Conservation (phyloP, 164 flowering plant genomes). For the Liriodendron chinense region DNA sequence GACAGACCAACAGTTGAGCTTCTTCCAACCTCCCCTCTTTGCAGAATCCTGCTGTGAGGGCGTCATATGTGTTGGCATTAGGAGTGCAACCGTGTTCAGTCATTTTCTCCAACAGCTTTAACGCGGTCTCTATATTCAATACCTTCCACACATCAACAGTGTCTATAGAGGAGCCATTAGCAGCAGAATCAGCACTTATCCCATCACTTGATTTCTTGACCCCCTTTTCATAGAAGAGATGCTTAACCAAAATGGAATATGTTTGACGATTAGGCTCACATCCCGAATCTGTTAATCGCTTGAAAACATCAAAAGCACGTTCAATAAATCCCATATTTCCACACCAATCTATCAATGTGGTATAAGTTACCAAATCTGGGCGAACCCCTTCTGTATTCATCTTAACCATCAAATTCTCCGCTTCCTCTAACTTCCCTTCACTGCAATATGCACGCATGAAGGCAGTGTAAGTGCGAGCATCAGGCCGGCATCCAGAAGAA, state of each 20-base stretch:
- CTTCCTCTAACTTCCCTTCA: constrained; percentile 46
- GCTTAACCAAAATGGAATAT: constrained; percentile 51
- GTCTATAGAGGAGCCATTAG: constrained; percentile 22
- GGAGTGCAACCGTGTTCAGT: constrained; percentile 45
- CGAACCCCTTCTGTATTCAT: constrained; percentile 53
- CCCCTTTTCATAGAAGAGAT: constrained; percentile 33
- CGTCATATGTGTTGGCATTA: constrained; percentile 37
- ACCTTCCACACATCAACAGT: constrained; percentile 52
- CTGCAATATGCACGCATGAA: constrained; percentile 54
- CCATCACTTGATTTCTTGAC: constrained; percentile 13
- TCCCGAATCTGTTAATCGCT: constrained; percentile 55
- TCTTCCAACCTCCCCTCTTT: constrained; percentile 47
- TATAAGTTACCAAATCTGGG: constrained; percentile 51
- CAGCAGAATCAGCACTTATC: constrained; percentile 13
- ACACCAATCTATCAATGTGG: constrained; percentile 60
- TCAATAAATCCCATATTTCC: constrained; percentile 38
- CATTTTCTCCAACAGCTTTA: constrained; percentile 47
- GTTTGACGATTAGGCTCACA: constrained; percentile 57
- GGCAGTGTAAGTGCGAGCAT: constrained; percentile 56
- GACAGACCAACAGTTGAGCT: constrained; percentile 44
- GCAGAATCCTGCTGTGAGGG: constrained; percentile 60
- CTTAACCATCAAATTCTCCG: constrained; percentile 49
- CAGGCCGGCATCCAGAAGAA: constrained; percentile 51
- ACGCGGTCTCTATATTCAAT: constrained; percentile 40
- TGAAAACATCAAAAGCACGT: constrained; percentile 54